Evolutionary conservation across 495 filamentous ascomycete genomes (phyloP).

Genomic region (Xylaria scruposa): DNA sequence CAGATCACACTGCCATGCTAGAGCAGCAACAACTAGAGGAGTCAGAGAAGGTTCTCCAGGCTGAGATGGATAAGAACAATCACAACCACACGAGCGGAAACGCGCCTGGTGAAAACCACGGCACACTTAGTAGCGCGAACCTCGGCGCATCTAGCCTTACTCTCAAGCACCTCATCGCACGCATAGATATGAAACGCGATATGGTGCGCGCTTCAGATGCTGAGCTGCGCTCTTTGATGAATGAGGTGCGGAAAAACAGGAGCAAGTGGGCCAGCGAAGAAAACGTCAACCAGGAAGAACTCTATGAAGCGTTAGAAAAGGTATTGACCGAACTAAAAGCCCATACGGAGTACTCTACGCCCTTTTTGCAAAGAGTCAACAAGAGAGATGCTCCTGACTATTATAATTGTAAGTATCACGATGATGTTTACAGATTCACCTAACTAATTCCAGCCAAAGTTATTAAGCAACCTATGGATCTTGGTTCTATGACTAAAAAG

Average conservation of each 20-base stretch:
- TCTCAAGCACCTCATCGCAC: constrained; percentile 91
- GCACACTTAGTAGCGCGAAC: constrained; percentile 89
- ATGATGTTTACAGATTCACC: background rate
- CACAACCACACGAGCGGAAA: constrained; percentile 55
- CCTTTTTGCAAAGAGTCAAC: constrained; percentile 90
- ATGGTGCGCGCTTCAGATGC: constrained; percentile 89
- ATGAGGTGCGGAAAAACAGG: constrained; percentile 94
- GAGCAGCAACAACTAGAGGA: constrained; percentile 98
- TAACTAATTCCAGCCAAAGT: constrained; percentile 59
- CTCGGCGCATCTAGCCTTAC: constrained; percentile 96
- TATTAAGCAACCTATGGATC: constrained; percentile 97
- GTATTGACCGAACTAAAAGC: constrained; percentile 95
- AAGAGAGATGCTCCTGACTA: constrained; percentile 98
- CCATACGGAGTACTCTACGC: constrained; percentile 92
- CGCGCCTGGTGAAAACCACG: constrained; percentile 65
- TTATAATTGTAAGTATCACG: constrained; percentile 69
- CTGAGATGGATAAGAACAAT: constrained; percentile 79
- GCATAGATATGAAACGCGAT: constrained; percentile 90
- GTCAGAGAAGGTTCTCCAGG: constrained; percentile 92
- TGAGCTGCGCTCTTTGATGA: constrained; percentile 89
- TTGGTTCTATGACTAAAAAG: constrained; percentile 98
- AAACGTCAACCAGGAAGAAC: constrained; percentile 93
- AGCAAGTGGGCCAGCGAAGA: constrained; percentile 99
- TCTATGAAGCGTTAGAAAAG: constrained; percentile 96
- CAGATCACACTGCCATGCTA: constrained; percentile 92